Conservation (phyloP, 176 grass and related monocot species). For the Tillandsia fasciculata region DNA sequence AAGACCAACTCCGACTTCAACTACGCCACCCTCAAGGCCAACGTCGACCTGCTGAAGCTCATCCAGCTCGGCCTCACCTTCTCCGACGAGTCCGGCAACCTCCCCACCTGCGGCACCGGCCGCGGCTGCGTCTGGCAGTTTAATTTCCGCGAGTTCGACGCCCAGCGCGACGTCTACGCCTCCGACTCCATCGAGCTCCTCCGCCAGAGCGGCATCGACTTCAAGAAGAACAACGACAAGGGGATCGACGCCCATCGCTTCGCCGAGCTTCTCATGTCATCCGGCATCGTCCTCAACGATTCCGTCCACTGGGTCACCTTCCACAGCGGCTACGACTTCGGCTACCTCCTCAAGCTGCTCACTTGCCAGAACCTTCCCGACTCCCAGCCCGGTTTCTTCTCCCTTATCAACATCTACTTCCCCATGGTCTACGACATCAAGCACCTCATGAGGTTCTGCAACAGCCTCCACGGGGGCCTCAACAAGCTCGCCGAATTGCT, state of each 20-base stretch:
- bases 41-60: conserved; percentile 96
- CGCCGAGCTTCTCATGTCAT: conserved; percentile 88
- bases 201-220: conserved; percentile 86
- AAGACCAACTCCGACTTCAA: conserved; percentile 76
- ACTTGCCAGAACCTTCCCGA: conserved; percentile 76
- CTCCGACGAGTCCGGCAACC: conserved; percentile 49
- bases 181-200: conserved; percentile 92
- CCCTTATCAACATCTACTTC: conserved; percentile 86
- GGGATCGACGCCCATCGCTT: conserved; percentile 62
- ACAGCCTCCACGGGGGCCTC: conserved; percentile 88
- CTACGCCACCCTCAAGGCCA: conserved; percentile 94
- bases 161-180: conserved; percentile 52
- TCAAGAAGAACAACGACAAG: conserved; percentile 53
- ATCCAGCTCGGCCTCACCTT: conserved; percentile 94
- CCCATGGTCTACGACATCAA: conserved; percentile 87
- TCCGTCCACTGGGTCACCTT: conserved; percentile 88
- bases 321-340: conserved; percentile 89
- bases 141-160: conserved; percentile 96
- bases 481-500: conserved; percentile 91
- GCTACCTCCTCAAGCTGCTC: conserved; percentile 82
- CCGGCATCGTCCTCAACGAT: conserved; percentile 83
- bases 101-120: conserved; percentile 52
- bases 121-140: conserved; percentile 91
- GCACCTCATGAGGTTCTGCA: conserved; percentile 99
- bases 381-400: conserved; percentile 62